phyloP scores from a whole-genome alignment of 495 filamentous ascomycete genomes.

The Aspergillus nanangensis region DNA sequence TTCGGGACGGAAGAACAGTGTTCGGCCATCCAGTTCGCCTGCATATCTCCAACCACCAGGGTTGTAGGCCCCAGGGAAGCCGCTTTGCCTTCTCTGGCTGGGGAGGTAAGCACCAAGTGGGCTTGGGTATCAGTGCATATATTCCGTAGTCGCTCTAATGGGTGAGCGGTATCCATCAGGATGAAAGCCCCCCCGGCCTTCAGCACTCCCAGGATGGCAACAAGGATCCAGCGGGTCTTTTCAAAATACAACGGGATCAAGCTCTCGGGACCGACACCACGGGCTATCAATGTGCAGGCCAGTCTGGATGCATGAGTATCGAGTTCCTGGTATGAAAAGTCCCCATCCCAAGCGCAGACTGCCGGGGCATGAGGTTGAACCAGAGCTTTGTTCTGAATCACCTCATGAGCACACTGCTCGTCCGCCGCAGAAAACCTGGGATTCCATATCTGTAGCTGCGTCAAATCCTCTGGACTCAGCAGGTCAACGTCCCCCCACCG shows the following conservation, averaged over 20 bases:
- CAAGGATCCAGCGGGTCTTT: conserved; percentile 35
- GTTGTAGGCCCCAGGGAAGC: too few species aligned
- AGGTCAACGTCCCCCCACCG: background rate
- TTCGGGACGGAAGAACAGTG: too few species aligned
- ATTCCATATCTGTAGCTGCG: background rate
- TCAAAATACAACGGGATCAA: conserved; percentile 42
- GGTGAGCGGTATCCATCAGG: conserved; percentile 39
- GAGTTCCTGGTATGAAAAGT: conserved; percentile 25
- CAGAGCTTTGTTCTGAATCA: background rate
- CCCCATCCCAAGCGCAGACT: conserved; percentile 25
- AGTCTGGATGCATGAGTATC: conserved; percentile 9
- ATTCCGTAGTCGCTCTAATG: conserved; percentile 31
- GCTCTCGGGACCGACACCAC: conserved; percentile 23
- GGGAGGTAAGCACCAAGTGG: too few species aligned
- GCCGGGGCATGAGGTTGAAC: conserved; percentile 1
- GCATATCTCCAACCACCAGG: too few species aligned
- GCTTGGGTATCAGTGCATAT: conserved; percentile 7
- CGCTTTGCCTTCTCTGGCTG: too few species aligned
- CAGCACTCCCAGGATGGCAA: conserved; percentile 36
- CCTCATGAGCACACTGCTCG: background rate
- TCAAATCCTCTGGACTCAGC: background rate
- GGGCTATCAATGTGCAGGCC: background rate
- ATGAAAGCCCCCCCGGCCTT: conserved; percentile 47
- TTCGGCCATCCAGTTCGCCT: too few species aligned
- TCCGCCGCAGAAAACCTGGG: background rate